A percentile compares a stretch with the other conserved stretches of the same genome.
These are phyloP conservation scores for Akebia trifoliata DNA, from an alignment of 164 flowering plant genomes.

Conservation along the genomic window DNA sequence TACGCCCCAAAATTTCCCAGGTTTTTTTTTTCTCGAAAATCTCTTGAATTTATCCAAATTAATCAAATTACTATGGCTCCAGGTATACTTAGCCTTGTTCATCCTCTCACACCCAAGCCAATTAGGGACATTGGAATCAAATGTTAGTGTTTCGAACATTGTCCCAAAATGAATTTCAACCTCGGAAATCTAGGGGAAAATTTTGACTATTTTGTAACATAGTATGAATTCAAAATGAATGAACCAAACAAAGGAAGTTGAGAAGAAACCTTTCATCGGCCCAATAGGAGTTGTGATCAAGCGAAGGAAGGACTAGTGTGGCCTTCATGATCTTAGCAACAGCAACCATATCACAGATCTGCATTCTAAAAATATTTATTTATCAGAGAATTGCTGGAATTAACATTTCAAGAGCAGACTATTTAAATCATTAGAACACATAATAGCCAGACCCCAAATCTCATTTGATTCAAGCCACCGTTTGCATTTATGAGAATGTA, in stretches of 20 bases:
- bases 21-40: no score
- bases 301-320: constrained; percentile 98
- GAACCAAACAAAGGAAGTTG: not conserved
- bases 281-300: constrained; percentile 97
- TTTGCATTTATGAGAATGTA: constrained; percentile 92
- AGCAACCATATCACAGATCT: constrained; percentile 99
- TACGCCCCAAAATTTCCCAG: no score
- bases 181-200: not conserved
- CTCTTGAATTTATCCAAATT: no score
- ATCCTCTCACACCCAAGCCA: no score
- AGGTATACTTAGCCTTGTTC: no score
- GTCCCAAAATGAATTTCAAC: not conserved
- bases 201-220: not conserved
- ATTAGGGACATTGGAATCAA: not conserved
- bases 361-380: constrained; percentile 50
- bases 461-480: constrained; percentile 99
- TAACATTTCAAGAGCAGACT: constrained; percentile 2
- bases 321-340: constrained; percentile 95
- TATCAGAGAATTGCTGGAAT: constrained; percentile 28
- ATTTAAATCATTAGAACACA: constrained; percentile 19
- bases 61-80: no score
- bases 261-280: constrained; percentile 80
- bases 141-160: not conserved
- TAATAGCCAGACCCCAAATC: constrained; percentile 95
- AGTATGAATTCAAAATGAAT: not conserved